phyloP scores from a whole-genome alignment of 2,329 filamentous ascomycete genomes.

The Ceratocystiopsis minuta region DNA sequence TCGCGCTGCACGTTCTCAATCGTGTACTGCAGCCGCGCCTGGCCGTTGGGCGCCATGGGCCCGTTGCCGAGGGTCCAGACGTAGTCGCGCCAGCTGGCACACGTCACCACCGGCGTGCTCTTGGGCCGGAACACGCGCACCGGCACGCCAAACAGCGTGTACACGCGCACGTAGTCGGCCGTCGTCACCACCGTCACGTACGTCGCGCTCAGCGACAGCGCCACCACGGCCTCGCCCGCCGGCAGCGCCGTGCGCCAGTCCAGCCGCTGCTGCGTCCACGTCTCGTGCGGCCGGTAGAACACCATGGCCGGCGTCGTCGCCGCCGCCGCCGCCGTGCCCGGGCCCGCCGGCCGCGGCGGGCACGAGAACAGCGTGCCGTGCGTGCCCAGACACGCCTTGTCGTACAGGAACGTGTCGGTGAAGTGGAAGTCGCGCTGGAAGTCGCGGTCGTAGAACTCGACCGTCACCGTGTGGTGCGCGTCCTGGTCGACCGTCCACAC shows the following conservation, averaged over 20 bases:
- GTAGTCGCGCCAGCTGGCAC: conserved; percentile 87
- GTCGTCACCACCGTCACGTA: conserved; percentile 82
- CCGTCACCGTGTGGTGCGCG: conserved; percentile 79
- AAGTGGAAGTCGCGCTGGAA: conserved; percentile 91
- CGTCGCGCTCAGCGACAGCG: conserved; percentile 79
- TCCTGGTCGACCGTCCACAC: conserved; percentile 97
- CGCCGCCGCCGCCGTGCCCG: conserved; percentile 19
- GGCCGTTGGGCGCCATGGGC: conserved; percentile 60
- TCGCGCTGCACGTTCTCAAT: conserved; percentile 91
- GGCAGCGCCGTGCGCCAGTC: conserved; percentile 89
- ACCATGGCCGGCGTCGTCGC: conserved; percentile 48
- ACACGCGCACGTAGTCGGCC: conserved; percentile 76
- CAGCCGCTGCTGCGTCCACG: conserved; percentile 71
- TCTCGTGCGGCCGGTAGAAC: conserved; percentile 95
- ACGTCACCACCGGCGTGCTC: conserved; percentile 75
- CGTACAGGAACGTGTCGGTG: conserved; percentile 87
- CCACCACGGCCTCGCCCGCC: conserved; percentile 65
- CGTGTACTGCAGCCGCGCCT: conserved; percentile 64
- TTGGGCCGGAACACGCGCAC: conserved; percentile 84
- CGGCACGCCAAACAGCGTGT: conserved; percentile 80
- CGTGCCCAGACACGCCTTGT: conserved; percentile 83
- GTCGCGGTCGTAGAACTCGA: conserved; percentile 94
- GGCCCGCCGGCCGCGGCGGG: too few species aligned
- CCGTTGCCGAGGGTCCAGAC: conserved; percentile 94
- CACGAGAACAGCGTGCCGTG: conserved; percentile 75